These are phyloP conservation scores for Immersiporthe knoxdaviesiana DNA, from an alignment of 2,329 filamentous ascomycete species.

Conservation along the genomic window DNA sequence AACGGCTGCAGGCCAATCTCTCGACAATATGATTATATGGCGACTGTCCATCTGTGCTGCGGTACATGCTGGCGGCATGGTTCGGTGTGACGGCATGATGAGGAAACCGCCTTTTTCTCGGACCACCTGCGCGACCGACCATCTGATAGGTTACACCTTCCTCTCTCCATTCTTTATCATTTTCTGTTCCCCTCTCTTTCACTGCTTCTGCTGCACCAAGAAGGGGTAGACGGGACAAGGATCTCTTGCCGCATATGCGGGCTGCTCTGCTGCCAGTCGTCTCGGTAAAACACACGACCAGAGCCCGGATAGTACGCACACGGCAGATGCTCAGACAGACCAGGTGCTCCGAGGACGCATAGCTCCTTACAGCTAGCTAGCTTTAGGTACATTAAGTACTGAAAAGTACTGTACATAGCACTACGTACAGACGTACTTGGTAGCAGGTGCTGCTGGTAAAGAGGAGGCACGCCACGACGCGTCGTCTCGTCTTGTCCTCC, in stretches of 20 bases:
- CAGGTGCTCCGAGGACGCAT: not conserved
- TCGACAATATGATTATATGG: not conserved
- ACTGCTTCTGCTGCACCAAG: not conserved
- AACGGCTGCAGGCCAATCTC: not conserved
- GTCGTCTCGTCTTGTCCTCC: not conserved
- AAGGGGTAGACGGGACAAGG: not conserved
- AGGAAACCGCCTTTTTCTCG: not conserved
- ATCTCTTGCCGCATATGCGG: not conserved
- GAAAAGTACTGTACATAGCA: not conserved
- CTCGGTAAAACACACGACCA: not conserved
- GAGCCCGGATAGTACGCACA: slow-evolving; percentile 1
- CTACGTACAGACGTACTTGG: too few species aligned
- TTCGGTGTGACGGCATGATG: not conserved
- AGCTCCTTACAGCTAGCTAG: not conserved
- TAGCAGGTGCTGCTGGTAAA: not conserved
- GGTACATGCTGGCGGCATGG: slow-evolving; percentile 14
- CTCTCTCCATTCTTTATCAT: not conserved
- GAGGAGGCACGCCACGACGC: slow-evolving; percentile 5
- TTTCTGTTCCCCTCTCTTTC: not conserved
- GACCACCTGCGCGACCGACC: not conserved
- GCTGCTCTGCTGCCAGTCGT: not conserved
- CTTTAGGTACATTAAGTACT: not conserved
- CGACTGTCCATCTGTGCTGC: not conserved
- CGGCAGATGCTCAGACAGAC: not conserved
- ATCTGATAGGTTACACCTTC: not conserved